A percentile compares a stretch with the other conserved stretches of the same genome.
phyloP scores from a whole-genome alignment of 75 land plant genomes.

The Sequoia sempervirens region DNA sequence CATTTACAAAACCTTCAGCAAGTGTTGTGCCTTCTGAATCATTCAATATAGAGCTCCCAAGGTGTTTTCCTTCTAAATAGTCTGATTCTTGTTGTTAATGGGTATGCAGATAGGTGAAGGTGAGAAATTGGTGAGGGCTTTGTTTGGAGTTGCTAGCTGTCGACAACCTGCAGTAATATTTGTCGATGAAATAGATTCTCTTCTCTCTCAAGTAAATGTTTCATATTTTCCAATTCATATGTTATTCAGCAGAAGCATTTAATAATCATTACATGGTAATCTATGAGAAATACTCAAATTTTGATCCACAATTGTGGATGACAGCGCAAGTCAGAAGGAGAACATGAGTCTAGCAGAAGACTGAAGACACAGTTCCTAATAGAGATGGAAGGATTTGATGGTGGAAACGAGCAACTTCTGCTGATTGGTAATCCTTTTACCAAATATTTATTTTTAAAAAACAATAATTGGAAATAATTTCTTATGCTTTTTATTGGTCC shows the following conservation, averaged over 20 bases:
- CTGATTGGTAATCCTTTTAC: conserved; percentile 67
- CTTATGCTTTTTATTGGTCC: neutral
- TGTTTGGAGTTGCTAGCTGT: conserved; percentile 98
- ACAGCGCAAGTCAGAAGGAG: conserved; percentile 99
- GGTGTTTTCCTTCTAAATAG: neutral
- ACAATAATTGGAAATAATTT: neutral
- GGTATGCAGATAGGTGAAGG: conserved; percentile 90
- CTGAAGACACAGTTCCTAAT: conserved; percentile 96
- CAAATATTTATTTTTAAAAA: neutral
- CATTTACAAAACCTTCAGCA: neutral
- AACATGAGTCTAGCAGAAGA: conserved; percentile 97
- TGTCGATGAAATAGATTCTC: conserved; percentile 98
- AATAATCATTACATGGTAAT: neutral
- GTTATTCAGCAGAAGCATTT: neutral
- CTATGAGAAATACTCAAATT: neutral
- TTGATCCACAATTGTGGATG: conserved; percentile 1
- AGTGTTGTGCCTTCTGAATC: neutral
- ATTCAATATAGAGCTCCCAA: neutral
- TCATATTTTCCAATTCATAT: neutral
- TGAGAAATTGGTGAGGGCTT: conserved; percentile 95
- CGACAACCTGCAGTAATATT: conserved; percentile 99
- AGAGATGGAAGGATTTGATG: conserved; percentile 99
- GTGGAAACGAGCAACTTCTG: conserved; percentile 92
- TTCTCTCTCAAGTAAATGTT: conserved; percentile 78
- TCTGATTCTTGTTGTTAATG: conserved; percentile 2